Evolutionary conservation across 495 filamentous ascomycete species (phyloP).

Genomic region (Baudoinia panamericana): DNA sequence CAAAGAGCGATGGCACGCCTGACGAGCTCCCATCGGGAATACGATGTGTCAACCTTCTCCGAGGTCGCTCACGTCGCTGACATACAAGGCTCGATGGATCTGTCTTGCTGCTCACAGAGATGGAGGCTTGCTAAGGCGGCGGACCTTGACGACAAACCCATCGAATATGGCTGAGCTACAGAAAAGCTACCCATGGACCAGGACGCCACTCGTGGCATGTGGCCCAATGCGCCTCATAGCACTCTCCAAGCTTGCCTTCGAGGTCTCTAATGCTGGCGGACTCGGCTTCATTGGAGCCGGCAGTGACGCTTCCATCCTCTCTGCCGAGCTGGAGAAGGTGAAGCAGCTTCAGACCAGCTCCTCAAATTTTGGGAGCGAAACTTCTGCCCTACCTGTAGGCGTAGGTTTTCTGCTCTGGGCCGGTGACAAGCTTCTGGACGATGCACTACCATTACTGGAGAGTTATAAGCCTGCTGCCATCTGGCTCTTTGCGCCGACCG

Average conservation of each 20-base stretch:
- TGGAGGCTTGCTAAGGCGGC: no score
- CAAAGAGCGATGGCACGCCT: not conserved
- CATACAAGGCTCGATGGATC: not conserved
- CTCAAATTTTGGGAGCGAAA: no score
- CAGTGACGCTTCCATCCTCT: conserved; percentile 26
- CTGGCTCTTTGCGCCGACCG: conserved; percentile 57
- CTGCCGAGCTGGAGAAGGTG: conserved; percentile 20
- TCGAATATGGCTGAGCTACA: conserved; percentile 18
- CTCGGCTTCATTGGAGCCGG: conserved; percentile 33
- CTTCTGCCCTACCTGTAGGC: conserved; percentile 51
- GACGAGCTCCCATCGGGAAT: not conserved
- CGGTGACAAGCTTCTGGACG: conserved; percentile 27
- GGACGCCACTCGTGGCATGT: conserved; percentile 46
- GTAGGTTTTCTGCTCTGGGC: conserved; percentile 51
- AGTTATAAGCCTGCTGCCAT: conserved; percentile 46
- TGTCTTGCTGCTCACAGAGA: not conserved
- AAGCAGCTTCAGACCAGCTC: no score
- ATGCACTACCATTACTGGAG: conserved; percentile 24
- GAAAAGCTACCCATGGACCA: conserved; percentile 49
- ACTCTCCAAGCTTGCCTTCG: conserved; percentile 42
- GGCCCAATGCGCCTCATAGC: conserved; percentile 67
- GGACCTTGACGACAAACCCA: no score
- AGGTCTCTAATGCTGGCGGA: conserved; percentile 43
- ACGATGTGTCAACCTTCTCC: not conserved
- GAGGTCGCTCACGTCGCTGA: not conserved